Evolutionary conservation across 2,329 filamentous ascomycete species (phyloP).

Genomic region (Dothidotthia symphoricarpi): DNA sequence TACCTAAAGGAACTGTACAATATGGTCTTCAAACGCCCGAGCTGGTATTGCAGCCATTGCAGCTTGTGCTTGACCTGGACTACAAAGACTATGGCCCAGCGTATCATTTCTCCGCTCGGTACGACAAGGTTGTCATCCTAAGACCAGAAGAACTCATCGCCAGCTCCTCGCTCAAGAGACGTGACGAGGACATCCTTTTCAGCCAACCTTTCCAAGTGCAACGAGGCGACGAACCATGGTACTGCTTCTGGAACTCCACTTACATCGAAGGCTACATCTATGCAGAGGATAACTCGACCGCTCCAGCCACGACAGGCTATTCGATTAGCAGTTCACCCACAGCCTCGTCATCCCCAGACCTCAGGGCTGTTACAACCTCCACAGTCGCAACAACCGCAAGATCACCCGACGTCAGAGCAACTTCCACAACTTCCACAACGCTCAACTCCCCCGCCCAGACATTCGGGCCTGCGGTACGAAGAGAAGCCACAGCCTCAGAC

Average conservation of each 20-base stretch:
- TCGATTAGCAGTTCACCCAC: conserved; percentile 24
- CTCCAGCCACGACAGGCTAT: conserved; percentile 32
- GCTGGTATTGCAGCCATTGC: conserved; percentile 50
- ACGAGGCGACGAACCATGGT: conserved; percentile 64
- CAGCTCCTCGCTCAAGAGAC: conserved; percentile 21
- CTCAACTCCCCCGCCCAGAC: conserved; percentile 56
- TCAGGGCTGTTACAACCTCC: conserved; percentile 1
- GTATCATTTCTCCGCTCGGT: conserved; percentile 61
- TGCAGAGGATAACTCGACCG: conserved; percentile 52
- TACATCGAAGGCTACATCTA: conserved; percentile 68
- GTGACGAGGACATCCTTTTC: conserved; percentile 23
- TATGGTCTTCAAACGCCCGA: conserved; percentile 64
- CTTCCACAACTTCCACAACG: conserved; percentile 34
- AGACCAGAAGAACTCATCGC: conserved; percentile 39
- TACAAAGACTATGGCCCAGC: conserved; percentile 59
- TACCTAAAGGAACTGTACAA: conserved; percentile 47
- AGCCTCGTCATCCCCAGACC: conserved; percentile 9
- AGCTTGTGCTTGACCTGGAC: conserved; percentile 58
- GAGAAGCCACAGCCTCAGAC: conserved; percentile 19
- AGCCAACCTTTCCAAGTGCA: conserved; percentile 46
- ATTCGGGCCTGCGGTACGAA: conserved; percentile 8
- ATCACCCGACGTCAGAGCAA: conserved; percentile 3
- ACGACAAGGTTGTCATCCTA: conserved; percentile 64
- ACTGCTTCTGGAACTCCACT: conserved; percentile 68
- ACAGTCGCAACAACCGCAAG: conserved; percentile 10